Evolutionary conservation across 148 eudicot species (phyloP).

Genomic region (Amaranthus cruentus): DNA sequence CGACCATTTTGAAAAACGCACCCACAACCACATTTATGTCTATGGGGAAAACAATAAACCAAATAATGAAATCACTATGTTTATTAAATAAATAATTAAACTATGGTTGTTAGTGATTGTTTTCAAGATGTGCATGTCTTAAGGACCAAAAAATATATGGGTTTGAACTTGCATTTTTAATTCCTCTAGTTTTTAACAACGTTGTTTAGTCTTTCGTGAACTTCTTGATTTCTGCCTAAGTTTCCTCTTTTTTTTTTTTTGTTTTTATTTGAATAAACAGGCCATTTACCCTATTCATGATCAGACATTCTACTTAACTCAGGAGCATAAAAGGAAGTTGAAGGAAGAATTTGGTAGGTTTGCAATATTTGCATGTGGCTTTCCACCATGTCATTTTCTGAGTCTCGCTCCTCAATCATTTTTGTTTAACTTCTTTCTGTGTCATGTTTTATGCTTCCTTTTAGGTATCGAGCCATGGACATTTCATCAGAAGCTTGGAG

Average conservation of each 20-base stretch:
- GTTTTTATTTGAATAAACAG: conserved; percentile 21
- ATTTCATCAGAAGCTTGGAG: conserved; percentile 56
- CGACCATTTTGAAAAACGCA: too few species aligned
- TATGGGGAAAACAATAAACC: too few species aligned
- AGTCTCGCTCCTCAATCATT: too few species aligned
- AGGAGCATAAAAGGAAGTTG: conserved; percentile 44
- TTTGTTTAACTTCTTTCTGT: neutral
- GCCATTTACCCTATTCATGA: conserved; percentile 63
- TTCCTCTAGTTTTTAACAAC: neutral
- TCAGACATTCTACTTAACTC: conserved; percentile 44
- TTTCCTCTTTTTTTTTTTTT: neutral
- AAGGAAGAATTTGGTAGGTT: conserved; percentile 53
- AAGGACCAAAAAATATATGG: neutral
- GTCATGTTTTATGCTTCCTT: conserved; percentile 5
- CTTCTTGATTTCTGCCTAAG: neutral
- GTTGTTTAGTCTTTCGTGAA: neutral
- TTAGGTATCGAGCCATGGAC: conserved; percentile 68
- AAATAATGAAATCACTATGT: too few species aligned
- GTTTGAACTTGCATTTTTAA: neutral
- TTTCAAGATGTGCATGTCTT: neutral
- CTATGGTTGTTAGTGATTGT: too few species aligned
- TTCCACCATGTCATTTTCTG: neutral
- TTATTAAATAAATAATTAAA: too few species aligned
- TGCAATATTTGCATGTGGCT: neutral
- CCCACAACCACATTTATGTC: too few species aligned